A percentile compares a stretch with the other conserved stretches of the same genome.
Evolutionary conservation across 2,329 filamentous ascomycete species (phyloP).

Genomic region (Metarhizium guizhouense): DNA sequence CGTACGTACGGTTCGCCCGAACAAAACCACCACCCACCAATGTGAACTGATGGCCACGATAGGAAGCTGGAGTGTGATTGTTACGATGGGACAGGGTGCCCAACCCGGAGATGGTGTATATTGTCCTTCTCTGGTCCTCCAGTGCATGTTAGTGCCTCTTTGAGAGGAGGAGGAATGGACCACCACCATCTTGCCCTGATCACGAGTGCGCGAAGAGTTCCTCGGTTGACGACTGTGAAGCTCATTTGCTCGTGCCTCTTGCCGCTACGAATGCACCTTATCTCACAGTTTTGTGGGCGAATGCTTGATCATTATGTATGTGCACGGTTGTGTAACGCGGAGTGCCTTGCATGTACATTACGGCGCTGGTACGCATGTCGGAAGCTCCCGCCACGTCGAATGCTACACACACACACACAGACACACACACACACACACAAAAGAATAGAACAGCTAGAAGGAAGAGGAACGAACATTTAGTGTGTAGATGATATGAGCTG

Average conservation of each 20-base stretch:
- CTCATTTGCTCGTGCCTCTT: not conserved
- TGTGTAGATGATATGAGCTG: not conserved
- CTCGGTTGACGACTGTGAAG: not conserved
- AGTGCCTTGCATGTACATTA: not conserved
- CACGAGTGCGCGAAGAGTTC: not conserved
- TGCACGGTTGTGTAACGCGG: not conserved
- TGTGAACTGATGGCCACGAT: not conserved
- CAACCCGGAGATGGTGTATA: not conserved
- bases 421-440: not conserved
- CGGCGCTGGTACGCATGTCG: not conserved
- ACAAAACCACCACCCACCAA: not conserved
- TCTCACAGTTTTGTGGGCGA: not conserved
- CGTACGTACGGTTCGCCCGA: not conserved
- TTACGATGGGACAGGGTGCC: not conserved
- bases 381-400: not conserved
- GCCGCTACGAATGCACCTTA: not conserved
- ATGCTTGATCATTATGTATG: not conserved
- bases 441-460: no score
- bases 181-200: not conserved
- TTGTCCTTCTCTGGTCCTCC: not conserved
- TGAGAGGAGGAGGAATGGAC: not conserved
- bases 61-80: constrained; percentile 1
- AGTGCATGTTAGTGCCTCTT: not conserved
- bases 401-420: not conserved
- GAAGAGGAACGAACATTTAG: no score